Evolutionary conservation across 257 asterid genomes (phyloP).

Genomic region (Apocynum venetum): DNA sequence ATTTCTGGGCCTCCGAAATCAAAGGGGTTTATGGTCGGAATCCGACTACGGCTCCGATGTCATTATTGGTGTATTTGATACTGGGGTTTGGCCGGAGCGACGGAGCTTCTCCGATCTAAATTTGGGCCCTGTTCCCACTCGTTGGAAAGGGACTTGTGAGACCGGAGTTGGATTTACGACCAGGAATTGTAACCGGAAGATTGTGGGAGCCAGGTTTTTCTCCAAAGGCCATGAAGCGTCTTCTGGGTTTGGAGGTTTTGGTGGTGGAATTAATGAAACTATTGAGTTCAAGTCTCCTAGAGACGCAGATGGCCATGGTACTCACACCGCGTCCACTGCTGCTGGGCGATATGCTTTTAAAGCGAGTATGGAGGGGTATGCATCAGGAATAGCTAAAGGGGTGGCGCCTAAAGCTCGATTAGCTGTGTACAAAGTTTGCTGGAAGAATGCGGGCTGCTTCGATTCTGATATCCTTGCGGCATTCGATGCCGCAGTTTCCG

Average conservation of each 20-base stretch:
- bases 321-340: slow-evolving; percentile 98
- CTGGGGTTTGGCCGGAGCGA: slow-evolving; percentile 98
- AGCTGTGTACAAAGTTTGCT: slow-evolving; percentile 91
- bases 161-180: slow-evolving; percentile 46
- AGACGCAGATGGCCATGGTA: slow-evolving; percentile 98
- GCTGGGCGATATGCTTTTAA: slow-evolving; percentile 78
- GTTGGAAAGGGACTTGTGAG: slow-evolving; percentile 79
- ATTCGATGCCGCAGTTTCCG: slow-evolving; percentile 83
- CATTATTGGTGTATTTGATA: slow-evolving; percentile 73
- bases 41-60: slow-evolving; percentile 94
- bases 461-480: slow-evolving; percentile 97
- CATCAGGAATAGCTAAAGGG: slow-evolving; percentile 88
- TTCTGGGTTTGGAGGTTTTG: slow-evolving; percentile 58
- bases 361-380: slow-evolving; percentile 91
- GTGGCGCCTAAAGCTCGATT: slow-evolving; percentile 95
- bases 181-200: slow-evolving; percentile 63
- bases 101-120: slow-evolving; percentile 87
- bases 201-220: slow-evolving; percentile 84
- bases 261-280: slow-evolving; percentile 78
- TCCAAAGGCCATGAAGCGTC: slow-evolving; percentile 83
- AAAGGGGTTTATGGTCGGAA: slow-evolving; percentile 90
- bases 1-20: slow-evolving; percentile 82
- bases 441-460: slow-evolving; percentile 88
- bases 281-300: slow-evolving; percentile 74
- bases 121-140: slow-evolving; percentile 73